Evolutionary conservation across 1,284 basidiomycete species (phyloP).

Genomic region (Ustilago hordei): DNA sequence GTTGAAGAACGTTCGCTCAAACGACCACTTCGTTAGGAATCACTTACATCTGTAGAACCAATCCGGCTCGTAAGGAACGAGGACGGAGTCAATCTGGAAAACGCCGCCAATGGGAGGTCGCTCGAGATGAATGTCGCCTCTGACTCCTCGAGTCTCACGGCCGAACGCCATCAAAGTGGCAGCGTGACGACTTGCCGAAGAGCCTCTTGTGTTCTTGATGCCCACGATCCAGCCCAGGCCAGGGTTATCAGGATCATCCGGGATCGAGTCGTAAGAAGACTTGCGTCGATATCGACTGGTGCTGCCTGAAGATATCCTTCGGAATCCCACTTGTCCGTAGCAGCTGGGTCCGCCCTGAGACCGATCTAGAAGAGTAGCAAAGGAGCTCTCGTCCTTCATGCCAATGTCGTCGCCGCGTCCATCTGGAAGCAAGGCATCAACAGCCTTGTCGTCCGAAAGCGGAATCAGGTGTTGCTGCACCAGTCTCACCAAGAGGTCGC

Average conservation of each 20-base stretch:
- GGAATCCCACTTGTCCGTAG: conserved; percentile 60
- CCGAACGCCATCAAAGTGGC: conserved; percentile 85
- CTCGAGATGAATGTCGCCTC: conserved; percentile 8
- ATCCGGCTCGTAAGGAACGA: conserved; percentile 83
- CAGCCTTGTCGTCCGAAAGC: conserved; percentile 65
- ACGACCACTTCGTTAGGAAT: not conserved
- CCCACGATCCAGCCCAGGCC: conserved; percentile 81
- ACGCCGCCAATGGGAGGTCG: conserved; percentile 75
- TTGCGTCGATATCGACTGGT: conserved; percentile 14
- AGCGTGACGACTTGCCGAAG: conserved; percentile 77
- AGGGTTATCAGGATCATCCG: conserved; percentile 58
- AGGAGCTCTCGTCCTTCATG: conserved; percentile 46
- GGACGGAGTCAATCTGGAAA: conserved; percentile 83
- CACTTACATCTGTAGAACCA: conserved; percentile 65
- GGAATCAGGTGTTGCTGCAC: conserved; percentile 91
- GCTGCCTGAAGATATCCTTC: conserved; percentile 24
- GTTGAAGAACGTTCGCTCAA: not conserved
- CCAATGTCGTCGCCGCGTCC: conserved; percentile 38
- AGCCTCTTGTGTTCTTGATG: conserved; percentile 86
- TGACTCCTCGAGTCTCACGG: conserved; percentile 75
- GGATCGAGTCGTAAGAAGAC: not conserved
- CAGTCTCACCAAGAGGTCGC: conserved; percentile 74
- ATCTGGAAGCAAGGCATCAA: conserved; percentile 36
- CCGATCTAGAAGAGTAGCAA: conserved; percentile 58
- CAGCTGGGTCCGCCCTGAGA: conserved; percentile 51